Evolutionary conservation across 1,284 basidiomycete genomes (phyloP).

Genomic region (Tylopilus orsonianus): DNA sequence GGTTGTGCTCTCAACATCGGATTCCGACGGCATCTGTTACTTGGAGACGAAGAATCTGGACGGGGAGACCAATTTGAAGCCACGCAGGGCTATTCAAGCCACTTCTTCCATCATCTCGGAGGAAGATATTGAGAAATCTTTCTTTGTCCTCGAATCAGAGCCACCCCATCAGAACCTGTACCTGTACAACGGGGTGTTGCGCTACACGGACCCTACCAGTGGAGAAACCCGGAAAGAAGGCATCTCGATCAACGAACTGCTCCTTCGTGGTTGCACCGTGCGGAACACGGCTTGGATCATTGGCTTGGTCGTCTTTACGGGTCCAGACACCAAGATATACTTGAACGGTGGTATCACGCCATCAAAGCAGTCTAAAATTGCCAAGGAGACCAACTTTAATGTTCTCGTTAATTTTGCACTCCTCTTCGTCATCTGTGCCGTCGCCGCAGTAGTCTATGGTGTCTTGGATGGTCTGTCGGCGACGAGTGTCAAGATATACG

Average conservation of each 20-base stretch:
- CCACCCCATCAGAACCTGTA: slow-evolving; percentile 94
- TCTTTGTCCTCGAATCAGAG: slow-evolving; percentile 90
- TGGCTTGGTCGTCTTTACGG: slow-evolving; percentile 92
- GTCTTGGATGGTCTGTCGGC: slow-evolving; percentile 59
- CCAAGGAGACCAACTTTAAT: slow-evolving; percentile 99
- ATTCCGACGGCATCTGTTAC: slow-evolving; percentile 83
- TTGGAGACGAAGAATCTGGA: slow-evolving; percentile 96
- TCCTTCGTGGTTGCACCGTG: slow-evolving; percentile 90
- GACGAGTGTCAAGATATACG: slow-evolving; percentile 78
- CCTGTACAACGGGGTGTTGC: slow-evolving; percentile 83
- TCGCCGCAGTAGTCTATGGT: slow-evolving; percentile 76
- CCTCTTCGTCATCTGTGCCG: slow-evolving; percentile 75
- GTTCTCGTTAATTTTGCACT: slow-evolving; percentile 93
- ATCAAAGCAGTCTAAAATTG: slow-evolving; percentile 94
- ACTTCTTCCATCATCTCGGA: slow-evolving; percentile 81
- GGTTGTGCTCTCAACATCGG: slow-evolving; percentile 85
- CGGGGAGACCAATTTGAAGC: slow-evolving; percentile 96
- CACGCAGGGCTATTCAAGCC: slow-evolving; percentile 74
- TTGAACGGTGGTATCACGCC: slow-evolving; percentile 91
- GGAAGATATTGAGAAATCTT: slow-evolving; percentile 87
- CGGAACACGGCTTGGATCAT: slow-evolving; percentile 95
- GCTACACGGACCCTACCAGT: slow-evolving; percentile 58
- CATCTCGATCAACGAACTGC: slow-evolving; percentile 88
- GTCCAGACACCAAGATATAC: slow-evolving; percentile 98
- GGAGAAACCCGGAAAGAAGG: slow-evolving; percentile 61